Base-by-base conservation (phyloP, 257 asterid genomes). In the Datura wrightii region DNA sequence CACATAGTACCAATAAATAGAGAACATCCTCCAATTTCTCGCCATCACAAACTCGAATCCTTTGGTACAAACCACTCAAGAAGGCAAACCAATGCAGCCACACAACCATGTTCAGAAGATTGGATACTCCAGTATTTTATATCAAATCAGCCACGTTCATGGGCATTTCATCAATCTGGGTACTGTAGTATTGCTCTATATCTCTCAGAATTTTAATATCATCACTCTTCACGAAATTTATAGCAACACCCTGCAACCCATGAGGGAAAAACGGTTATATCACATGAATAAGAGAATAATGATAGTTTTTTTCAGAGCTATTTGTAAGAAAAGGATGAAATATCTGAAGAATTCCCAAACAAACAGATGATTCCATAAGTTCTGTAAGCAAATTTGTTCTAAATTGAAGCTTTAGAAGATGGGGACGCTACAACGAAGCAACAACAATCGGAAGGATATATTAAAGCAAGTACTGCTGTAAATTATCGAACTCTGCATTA, bases 91-190 rank as follows among this genome's bases (percentile, higher is more conserved):
- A 78, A 78, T 78, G 63, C 48, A 34, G 31, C 82, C 82, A 78
- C 39, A 50, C 62, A 78, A 34, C 34, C 82, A 52, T 52, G 7
- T 34, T 78, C 34, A 52, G 63, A 31, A 52, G 46, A 34, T 78
- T 34, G 48, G 48, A n/a, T 5, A 15, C 44, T 34, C 48, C 65
- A 37, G 69, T 10, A 52, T 52, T 13, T 91, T 60, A 92, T 36
- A 96, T 92, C 60, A 96, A 85, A 90, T 96, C 99, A 36, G 98
- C 98, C 56, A 96, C 98, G 52, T 96, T 96, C 99, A 94, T 96
- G 14, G 99, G 99, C 98, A 94, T 96, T 91, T 96, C 98, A 85
- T 96, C 99, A 0, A 94, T 96, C 87, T 96, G 99, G 8, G 99
- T 96, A 85, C 98, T 96, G 89, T 93, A 96, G 88, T 96, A 94